Evolutionary conservation across 2,329 filamentous ascomycete genomes (phyloP).

Genomic region (Phialophora expanda): DNA sequence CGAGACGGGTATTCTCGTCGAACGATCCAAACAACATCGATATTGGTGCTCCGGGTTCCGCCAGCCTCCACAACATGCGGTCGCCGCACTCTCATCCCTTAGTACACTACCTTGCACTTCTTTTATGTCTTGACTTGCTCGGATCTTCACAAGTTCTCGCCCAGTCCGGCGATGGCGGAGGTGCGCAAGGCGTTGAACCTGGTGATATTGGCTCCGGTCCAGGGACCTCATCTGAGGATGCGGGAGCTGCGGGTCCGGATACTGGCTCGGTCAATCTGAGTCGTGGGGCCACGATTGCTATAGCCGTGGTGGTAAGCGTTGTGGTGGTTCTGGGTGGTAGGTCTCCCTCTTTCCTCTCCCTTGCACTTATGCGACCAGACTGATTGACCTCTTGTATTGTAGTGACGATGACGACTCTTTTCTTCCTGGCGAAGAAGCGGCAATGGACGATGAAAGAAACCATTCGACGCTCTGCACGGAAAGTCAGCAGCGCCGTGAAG

Average conservation of each 20-base stretch:
- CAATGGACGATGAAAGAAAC: conserved; percentile 80
- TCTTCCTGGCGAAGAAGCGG: conserved; percentile 80
- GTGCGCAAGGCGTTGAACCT: conserved; percentile 33
- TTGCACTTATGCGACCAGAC: neutral
- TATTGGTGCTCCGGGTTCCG: neutral
- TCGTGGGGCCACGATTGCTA: conserved; percentile 72
- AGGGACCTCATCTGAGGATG: conserved; percentile 52
- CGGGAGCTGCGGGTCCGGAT: conserved; percentile 69
- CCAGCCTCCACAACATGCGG: conserved; percentile 5
- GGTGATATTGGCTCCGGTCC: conserved; percentile 41
- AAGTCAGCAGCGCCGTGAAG: conserved; percentile 40
- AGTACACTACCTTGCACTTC: conserved; percentile 12
- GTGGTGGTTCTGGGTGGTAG: conserved; percentile 73
- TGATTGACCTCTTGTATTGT: conserved; percentile 2
- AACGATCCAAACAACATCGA: neutral
- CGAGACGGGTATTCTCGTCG: neutral
- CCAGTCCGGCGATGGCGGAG: conserved; percentile 36
- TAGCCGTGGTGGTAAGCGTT: conserved; percentile 72
- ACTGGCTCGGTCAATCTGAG: conserved; percentile 68
- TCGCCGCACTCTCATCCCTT: neutral
- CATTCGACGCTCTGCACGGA: conserved; percentile 68
- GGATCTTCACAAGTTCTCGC: conserved; percentile 22
- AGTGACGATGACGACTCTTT: conserved; percentile 61
- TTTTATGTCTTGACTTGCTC: conserved; percentile 21
- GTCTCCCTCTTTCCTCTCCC: conserved; percentile 40